Evolutionary conservation across 805 yeast species (phyloP).

Genomic region (Schwanniomyces vanrijiae): DNA sequence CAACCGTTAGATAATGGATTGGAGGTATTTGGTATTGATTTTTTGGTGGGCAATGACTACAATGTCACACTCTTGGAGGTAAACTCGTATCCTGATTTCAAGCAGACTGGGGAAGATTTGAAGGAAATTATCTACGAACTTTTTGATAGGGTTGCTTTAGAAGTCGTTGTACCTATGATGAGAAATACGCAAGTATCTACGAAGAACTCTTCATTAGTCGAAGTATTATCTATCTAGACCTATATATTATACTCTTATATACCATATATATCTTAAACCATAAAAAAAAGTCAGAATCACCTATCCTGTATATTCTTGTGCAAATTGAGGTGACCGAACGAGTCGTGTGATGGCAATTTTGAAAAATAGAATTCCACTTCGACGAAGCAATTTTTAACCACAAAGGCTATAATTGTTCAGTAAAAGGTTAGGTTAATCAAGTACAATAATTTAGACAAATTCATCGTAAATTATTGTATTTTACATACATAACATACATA

Average conservation of each 20-base stretch:
- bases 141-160: constrained; percentile 55
- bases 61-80: constrained; percentile 73
- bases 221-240: constrained; percentile 23
- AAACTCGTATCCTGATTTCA: constrained; percentile 94
- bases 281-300: not conserved
- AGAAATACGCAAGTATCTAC: constrained; percentile 10
- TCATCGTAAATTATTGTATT: constrained; percentile 5
- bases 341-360: not conserved
- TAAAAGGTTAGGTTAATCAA: constrained; percentile 5
- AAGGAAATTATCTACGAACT: constrained; percentile 64
- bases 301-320: not conserved
- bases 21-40: constrained; percentile 89
- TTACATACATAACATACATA: constrained; percentile 3
- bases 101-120: constrained; percentile 85
- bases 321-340: not conserved
- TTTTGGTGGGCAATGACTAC: constrained; percentile 60
- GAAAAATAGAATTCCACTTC: constrained; percentile 1
- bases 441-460: constrained; percentile 2
- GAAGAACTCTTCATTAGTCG: constrained; percentile 21
- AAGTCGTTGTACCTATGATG: constrained; percentile 52
- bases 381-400: constrained; percentile 12
- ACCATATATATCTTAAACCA: too few species aligned
- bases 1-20: constrained; percentile 77
- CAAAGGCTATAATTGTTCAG: not conserved
- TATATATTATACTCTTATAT: too few species aligned